Evolutionary conservation across 2,329 filamentous ascomycete genomes (phyloP).

Genomic region (Immersiporthe knoxdaviesiana): DNA sequence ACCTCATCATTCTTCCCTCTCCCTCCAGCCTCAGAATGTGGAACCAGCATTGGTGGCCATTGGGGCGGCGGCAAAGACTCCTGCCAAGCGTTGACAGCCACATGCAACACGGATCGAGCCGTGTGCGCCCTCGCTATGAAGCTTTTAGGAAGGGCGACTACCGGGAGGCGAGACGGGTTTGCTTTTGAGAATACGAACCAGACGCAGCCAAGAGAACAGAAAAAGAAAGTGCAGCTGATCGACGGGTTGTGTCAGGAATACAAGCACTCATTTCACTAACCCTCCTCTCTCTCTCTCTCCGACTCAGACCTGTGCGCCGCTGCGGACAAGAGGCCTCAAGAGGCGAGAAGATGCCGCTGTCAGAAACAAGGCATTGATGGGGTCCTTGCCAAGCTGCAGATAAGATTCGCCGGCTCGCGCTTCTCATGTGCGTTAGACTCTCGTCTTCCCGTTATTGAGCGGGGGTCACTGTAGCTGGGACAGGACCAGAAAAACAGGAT

Average conservation of each 20-base stretch:
- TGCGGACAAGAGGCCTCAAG: constrained; percentile 15
- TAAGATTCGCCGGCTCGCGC: constrained; percentile 5
- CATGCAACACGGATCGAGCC: constrained; percentile 1
- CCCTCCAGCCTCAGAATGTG: neutral
- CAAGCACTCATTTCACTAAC: neutral
- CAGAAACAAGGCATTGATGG: neutral
- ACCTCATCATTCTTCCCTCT: neutral
- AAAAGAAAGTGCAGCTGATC: neutral
- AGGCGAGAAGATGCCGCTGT: constrained; percentile 1
- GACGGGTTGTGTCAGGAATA: neutral
- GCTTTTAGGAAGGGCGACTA: neutral
- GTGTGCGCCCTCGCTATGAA: neutral
- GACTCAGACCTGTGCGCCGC: neutral
- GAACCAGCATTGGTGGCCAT: neutral
- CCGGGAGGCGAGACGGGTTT: neutral
- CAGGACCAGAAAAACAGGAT: constrained; percentile 6
- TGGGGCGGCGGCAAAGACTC: neutral
- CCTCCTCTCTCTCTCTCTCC: neutral
- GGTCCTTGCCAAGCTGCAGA: neutral
- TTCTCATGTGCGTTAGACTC: neutral
- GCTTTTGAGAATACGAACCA: neutral
- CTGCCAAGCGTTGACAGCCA: constrained; percentile 1
- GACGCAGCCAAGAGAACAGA: neutral
- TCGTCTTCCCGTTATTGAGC: constrained; percentile 4
- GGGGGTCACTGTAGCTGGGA: neutral